These are phyloP conservation scores for Monosporascus ibericus DNA, from an alignment of 2,329 filamentous ascomycete species.

Conservation along the genomic window DNA sequence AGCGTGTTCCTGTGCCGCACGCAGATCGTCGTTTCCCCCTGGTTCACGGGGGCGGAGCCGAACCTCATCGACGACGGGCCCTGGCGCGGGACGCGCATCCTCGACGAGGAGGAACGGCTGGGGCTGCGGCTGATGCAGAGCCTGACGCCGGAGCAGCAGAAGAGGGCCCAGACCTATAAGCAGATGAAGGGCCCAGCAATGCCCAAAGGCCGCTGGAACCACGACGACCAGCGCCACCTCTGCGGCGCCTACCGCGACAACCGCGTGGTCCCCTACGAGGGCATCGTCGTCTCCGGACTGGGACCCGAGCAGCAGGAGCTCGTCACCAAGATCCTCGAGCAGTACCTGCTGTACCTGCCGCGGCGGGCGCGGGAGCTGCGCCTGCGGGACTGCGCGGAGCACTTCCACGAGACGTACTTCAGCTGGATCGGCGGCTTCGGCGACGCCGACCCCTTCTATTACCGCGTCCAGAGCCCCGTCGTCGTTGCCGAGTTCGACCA, in stretches of 20 bases:
- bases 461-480: slow-evolving; percentile 69
- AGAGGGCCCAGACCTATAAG: slow-evolving; percentile 50
- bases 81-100: slow-evolving; percentile 57
- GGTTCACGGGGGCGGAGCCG: slow-evolving; percentile 76
- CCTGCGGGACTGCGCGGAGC: slow-evolving; percentile 45
- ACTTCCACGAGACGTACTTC: slow-evolving; percentile 69
- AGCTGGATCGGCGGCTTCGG: slow-evolving; percentile 69
- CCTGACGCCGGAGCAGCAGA: slow-evolving; percentile 39
- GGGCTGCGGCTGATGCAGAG: slow-evolving; percentile 67
- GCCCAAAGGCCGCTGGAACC: slow-evolving; percentile 68
- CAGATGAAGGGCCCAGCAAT: slow-evolving; percentile 58
- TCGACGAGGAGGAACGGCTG: slow-evolving; percentile 57
- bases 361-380: slow-evolving; percentile 44
- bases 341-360: slow-evolving; percentile 67
- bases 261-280: slow-evolving; percentile 68
- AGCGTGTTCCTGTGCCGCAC: slow-evolving; percentile 60
- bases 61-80: slow-evolving; percentile 64
- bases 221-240: slow-evolving; percentile 71
- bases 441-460: slow-evolving; percentile 69
- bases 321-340: slow-evolving; percentile 51
- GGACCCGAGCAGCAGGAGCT: slow-evolving; percentile 41
- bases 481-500: slow-evolving; percentile 73
- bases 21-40: slow-evolving; percentile 65
- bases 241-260: slow-evolving; percentile 78
- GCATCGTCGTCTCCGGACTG: slow-evolving; percentile 49